Evolutionary conservation across 139 green algal genomes (phyloP).

Genomic region (Chlorella sp.): DNA sequence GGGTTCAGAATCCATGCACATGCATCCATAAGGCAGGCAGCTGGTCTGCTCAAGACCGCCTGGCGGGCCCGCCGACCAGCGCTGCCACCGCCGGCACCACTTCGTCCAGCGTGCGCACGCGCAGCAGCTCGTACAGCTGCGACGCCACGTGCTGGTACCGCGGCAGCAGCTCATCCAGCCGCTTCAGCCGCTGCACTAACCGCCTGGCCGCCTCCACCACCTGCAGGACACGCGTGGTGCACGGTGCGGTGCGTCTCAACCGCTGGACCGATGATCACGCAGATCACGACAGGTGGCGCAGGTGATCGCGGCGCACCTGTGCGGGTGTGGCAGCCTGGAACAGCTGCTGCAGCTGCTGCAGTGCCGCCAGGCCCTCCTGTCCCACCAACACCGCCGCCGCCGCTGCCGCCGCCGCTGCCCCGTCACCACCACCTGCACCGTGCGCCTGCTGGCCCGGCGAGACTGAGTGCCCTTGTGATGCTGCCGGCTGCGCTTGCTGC

Average conservation of each 20-base stretch:
- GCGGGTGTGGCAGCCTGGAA: conserved; percentile 10
- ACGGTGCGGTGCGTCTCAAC: background rate
- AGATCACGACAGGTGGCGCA: too few relatives aligned
- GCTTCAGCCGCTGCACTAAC: conserved; percentile 24
- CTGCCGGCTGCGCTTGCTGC: too few relatives aligned
- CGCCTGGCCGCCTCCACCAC: conserved; percentile 16
- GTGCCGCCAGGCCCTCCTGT: background rate
- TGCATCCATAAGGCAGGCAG: too few relatives aligned
- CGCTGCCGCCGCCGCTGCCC: background rate
- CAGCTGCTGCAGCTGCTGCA: conserved; percentile 6
- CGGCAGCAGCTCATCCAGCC: conserved; percentile 48
- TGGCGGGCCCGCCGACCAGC: too few relatives aligned
- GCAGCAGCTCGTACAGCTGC: conserved; percentile 43
- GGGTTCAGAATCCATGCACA: too few relatives aligned
- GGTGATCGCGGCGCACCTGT: too few relatives aligned
- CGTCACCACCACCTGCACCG: too few relatives aligned
- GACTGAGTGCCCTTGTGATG: too few relatives aligned
- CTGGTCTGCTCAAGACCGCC: too few relatives aligned
- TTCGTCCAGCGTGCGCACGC: conserved; percentile 31
- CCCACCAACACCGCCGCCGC: background rate
- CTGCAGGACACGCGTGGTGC: conserved; percentile 15
- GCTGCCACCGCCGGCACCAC: conserved; percentile 33
- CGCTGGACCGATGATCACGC: too few relatives aligned
- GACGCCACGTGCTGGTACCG: conserved; percentile 35
- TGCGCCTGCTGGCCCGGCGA: too few relatives aligned